A percentile compares a stretch with the other conserved stretches of the same genome.
phyloP scores from a whole-genome alignment of 306 rosid species.

The Carpinus viminea region DNA sequence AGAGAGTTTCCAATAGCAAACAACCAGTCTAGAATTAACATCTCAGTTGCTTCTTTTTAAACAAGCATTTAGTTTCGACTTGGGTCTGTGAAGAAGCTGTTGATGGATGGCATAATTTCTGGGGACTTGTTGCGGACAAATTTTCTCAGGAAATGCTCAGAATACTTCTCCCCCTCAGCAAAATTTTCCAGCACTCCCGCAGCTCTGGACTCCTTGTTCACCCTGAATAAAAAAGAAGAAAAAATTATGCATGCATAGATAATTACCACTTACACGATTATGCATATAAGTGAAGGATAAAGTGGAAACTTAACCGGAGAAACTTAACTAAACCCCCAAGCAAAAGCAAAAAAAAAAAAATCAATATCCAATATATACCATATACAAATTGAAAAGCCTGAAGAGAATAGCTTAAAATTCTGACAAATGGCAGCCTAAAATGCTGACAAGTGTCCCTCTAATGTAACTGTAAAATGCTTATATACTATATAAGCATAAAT shows the following conservation, averaged over 20 bases:
- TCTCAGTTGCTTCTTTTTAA: slow-evolving; percentile 1
- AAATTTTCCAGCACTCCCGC: slow-evolving; percentile 90
- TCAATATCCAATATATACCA: too few relatives aligned
- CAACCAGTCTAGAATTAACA: slow-evolving; percentile 8
- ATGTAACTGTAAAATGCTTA: too few relatives aligned
- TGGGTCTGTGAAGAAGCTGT: slow-evolving; percentile 68
- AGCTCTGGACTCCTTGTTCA: slow-evolving; percentile 71
- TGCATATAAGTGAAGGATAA: not conserved
- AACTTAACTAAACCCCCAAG: too few relatives aligned
- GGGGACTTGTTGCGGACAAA: slow-evolving; percentile 67
- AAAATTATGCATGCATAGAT: not conserved
- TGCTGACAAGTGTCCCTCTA: too few relatives aligned
- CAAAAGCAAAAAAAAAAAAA: too few relatives aligned
- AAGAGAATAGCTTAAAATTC: too few relatives aligned
- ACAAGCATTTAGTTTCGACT: slow-evolving; percentile 49
- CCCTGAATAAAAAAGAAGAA: slow-evolving; percentile 38
- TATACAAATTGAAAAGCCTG: too few relatives aligned
- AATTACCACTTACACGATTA: not conserved
- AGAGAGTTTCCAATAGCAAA: slow-evolving; percentile 13
- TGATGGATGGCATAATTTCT: slow-evolving; percentile 76
- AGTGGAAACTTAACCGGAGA: not conserved
- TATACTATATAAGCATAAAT: too few relatives aligned
- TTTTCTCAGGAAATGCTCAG: slow-evolving; percentile 70
- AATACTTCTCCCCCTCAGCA: slow-evolving; percentile 74
- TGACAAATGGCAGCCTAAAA: too few relatives aligned